These are phyloP conservation scores for Vigna mungo DNA, from an alignment of 306 rosid genomes.

Conservation along the genomic window DNA sequence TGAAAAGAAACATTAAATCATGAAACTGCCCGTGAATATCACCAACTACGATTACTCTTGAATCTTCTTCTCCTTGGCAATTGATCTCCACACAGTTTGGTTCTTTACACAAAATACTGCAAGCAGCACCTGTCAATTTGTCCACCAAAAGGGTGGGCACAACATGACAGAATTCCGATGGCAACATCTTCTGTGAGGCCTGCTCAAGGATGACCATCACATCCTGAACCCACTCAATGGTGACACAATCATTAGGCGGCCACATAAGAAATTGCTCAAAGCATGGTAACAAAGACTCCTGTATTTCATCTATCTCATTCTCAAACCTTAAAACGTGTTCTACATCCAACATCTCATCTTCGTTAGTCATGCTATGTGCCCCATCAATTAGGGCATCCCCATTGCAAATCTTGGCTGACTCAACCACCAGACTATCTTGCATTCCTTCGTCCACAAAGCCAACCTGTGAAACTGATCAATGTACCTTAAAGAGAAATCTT, in stretches of 20 bases:
- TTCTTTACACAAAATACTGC: constrained; percentile 66
- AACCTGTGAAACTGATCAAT: constrained; percentile 61
- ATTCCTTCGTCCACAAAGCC: constrained; percentile 58
- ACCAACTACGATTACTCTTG: constrained; percentile 81
- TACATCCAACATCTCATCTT: constrained; percentile 47
- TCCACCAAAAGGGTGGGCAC: constrained; percentile 64
- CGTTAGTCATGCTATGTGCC: constrained; percentile 44
- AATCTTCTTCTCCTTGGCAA: constrained; percentile 69
- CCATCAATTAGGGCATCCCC: constrained; percentile 54
- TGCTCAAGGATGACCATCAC: constrained; percentile 69
- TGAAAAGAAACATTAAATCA: constrained; percentile 72
- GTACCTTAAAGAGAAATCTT: constrained; percentile 43
- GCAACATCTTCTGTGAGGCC: constrained; percentile 55
- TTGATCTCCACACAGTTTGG: constrained; percentile 79
- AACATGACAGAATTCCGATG: constrained; percentile 60
- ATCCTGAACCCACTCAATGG: constrained; percentile 77
- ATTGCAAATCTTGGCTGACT: constrained; percentile 49
- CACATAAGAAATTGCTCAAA: constrained; percentile 58
- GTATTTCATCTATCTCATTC: constrained; percentile 55
- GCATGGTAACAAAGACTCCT: constrained; percentile 50
- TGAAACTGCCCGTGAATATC: constrained; percentile 84
- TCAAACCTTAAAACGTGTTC: constrained; percentile 53
- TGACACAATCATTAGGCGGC: constrained; percentile 72
- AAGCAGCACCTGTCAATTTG: constrained; percentile 60
- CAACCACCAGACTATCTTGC: constrained; percentile 51